Evolutionary conservation across 2,329 filamentous ascomycete genomes (phyloP), one percentile per base, ranked within the genome.

Genomic region (Beauveria bassiana): DNA sequence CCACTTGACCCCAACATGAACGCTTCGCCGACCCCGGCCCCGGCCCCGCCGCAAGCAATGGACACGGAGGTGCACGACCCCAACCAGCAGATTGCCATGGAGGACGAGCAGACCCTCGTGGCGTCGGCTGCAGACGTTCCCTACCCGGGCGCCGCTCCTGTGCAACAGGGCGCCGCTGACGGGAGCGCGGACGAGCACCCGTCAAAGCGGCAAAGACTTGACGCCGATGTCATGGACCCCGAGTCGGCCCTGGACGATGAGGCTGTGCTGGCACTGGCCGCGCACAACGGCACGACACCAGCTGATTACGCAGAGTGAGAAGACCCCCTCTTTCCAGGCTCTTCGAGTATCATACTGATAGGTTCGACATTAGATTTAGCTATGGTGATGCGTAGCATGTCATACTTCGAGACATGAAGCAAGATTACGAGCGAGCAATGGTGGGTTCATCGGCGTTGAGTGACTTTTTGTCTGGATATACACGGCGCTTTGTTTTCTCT

Each of bases 231-330:
- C 18, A 55, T 69, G n/a, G 65, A 68, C 12, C 71, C 74, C 16
- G 72, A 74, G 18, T 68, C 70, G 9, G 65, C 71, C 0, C 67
- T 80, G 16, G 78, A 80, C 31, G 79, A 82, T 62, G 78, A 80
- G 61, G 78, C 78, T 5, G 76, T 82, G 14, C 64, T 82, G 63
- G 79, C 77, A 8, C 67, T 82, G 47, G 76, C 78, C 20, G 77
- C 74, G 3, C 77, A 80, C 62, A 78, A 74, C 66, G 72, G 72
- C 34, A 65, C 71, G 3, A 68, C 73, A 4, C 75, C 79, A 31
- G 68, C 71, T 8, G 81, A 78, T 64, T 66, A 70, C 40, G 65
- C 75, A 34, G 76, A 79, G 79, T 81, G 70, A 72, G 79, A 18
- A 31, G 18, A 3, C 3, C 9, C 9, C 66, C 5, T 28, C 1